Evolutionary conservation across 2,329 filamentous ascomycete genomes (phyloP), one percentile per base, ranked within the genome.

Genomic region (Graphilbum ipis-grandicollis): DNA sequence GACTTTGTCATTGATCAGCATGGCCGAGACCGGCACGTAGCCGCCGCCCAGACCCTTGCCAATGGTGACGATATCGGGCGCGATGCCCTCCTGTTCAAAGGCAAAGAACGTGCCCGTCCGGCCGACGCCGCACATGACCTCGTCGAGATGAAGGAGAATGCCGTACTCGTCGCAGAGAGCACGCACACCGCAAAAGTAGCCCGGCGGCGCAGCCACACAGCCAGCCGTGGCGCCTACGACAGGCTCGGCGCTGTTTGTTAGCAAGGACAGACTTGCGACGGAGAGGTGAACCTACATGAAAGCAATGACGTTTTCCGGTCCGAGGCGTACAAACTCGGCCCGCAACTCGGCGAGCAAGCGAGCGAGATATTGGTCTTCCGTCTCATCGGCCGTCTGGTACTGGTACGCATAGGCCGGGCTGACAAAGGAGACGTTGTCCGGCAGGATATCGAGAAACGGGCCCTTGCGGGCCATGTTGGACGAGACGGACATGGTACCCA

Each of bases 131-230:
- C 69, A 76, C 77, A 85, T 82, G 32, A 84, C 65, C 36, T 88
- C 82, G 47, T 90, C 83, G 0, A 88, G 56, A 33, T 88, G 76
- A n/a, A 90, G 60, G 0, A 90, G 65, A 0, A 76, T 72, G 1
- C 77, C 80, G 48, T 88, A 63, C 41, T 69, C 71, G 36, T 77
- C 66, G 50, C 82, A 90, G 1, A 90, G 59, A 2, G 59, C 57
- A 47, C 68, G 68, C 54, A 88, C 71, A 1, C 75, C 78, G 35
- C 61, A 56, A 35, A 86, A 71, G 45, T 90, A 90, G 0, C 79
- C 79, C 0, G 61, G 57, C 0, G 76, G 63, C 0, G 76, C 60
- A 1, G 75, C 66, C 1, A 82, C 72, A 46, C 75, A 83, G 0
- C 79, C 82, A 0, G 84, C 58, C 2, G 78, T 69, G 6, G 77